Conservation (phyloP, 371 early-diverging fungal genomes). For the Apophysomyces elegans region DNA sequence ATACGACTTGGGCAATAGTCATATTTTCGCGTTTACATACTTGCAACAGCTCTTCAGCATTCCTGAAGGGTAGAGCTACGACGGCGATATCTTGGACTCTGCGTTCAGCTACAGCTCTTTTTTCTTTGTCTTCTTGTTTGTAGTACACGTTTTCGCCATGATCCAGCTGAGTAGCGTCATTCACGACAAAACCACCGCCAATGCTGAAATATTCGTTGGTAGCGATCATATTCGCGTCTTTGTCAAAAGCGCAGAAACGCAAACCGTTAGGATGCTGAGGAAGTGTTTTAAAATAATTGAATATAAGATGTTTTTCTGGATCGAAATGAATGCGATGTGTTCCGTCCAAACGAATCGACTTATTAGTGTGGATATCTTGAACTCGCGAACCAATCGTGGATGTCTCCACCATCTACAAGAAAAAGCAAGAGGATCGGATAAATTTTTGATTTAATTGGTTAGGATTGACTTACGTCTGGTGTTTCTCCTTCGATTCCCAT, state of each 20-base stretch:
- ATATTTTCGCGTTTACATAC: conserved; percentile 84
- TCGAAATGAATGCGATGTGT: conserved; percentile 80
- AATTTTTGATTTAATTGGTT: not conserved
- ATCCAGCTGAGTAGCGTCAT: conserved; percentile 81
- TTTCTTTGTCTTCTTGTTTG: conserved; percentile 51
- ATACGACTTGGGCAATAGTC: conserved; percentile 96
- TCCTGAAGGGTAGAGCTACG: conserved; percentile 86
- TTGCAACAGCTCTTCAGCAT: conserved; percentile 77
- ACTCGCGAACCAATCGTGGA: conserved; percentile 78
- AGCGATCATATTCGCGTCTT: conserved; percentile 78
- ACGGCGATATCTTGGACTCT: conserved; percentile 73
- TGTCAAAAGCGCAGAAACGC: conserved; percentile 88
- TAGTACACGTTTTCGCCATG: conserved; percentile 91
- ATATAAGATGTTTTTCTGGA: conserved; percentile 81
- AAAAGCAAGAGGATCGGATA: not conserved
- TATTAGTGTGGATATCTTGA: conserved; percentile 70
- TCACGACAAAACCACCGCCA: conserved; percentile 96
- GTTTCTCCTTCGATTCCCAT: conserved; percentile 92
- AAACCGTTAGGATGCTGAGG: conserved; percentile 97
- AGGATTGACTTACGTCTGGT: conserved; percentile 12
- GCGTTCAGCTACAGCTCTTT: conserved; percentile 39
- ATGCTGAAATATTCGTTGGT: conserved; percentile 95
- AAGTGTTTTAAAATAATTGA: conserved; percentile 84
- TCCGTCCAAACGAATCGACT: conserved; percentile 76
- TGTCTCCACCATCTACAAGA: conserved; percentile 67